phyloP scores from a whole-genome alignment of 805 yeast genomes.

The Scheffersomyces spartinae region DNA sequence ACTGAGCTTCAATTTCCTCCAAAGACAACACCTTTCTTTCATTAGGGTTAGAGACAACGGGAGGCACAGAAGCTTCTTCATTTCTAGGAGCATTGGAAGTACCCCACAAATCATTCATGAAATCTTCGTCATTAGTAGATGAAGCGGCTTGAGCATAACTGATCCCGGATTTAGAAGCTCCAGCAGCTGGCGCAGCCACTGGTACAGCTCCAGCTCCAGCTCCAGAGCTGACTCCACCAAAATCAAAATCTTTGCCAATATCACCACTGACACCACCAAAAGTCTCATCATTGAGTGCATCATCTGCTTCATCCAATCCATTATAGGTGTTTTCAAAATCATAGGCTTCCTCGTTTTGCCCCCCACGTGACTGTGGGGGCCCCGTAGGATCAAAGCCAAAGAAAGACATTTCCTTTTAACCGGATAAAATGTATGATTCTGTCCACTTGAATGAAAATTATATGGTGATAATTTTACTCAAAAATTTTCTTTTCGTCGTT shows the following conservation, averaged over 20 bases:
- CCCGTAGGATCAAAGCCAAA: conserved; percentile 51
- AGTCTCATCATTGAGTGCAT: conserved; percentile 71
- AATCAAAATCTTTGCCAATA: conserved; percentile 55
- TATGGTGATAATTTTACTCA: too few species aligned
- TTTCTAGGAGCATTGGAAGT: conserved; percentile 17
- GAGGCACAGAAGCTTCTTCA: conserved; percentile 1
- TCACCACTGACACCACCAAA: conserved; percentile 44
- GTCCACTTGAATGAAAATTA: too few species aligned
- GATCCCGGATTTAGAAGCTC: conserved; percentile 9
- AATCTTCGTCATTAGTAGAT: conserved; percentile 29
- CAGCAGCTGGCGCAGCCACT: conserved; percentile 3
- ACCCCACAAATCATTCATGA: conserved; percentile 36
- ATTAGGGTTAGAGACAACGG: conserved; percentile 3
- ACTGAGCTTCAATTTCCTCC: conserved; percentile 78
- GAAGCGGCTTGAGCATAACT: conserved; percentile 19
- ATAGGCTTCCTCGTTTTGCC: conserved; percentile 23
- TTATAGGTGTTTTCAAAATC: conserved; percentile 82
- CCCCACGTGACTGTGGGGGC: conserved; percentile 14
- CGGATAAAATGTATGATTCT: too few species aligned
- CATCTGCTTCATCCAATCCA: conserved; percentile 63
- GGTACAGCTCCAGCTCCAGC: conserved; percentile 7
- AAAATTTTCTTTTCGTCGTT: too few species aligned
- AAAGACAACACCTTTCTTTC: conserved; percentile 49
- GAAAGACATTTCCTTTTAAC: conserved; percentile 48
- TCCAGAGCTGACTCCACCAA: conserved; percentile 30